Evolutionary conservation across 2,329 filamentous ascomycete species (phyloP), one percentile per base, ranked within the genome.

Genomic region (Pezizomycotina sp.): DNA sequence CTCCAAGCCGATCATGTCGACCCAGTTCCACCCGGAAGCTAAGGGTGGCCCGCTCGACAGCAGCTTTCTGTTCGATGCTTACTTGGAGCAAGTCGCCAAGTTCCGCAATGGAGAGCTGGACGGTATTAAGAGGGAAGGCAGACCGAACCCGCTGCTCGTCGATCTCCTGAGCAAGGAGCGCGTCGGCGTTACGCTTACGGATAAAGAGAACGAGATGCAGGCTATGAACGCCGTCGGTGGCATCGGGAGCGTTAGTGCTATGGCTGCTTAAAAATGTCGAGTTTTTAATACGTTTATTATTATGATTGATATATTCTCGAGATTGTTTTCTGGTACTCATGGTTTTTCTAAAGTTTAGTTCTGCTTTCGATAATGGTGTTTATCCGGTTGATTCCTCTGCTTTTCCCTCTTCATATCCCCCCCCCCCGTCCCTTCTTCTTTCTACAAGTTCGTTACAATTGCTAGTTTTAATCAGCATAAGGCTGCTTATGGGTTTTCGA

Each of bases 1-100:
- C 62, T 78, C 79, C 40, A 80, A 86, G 22, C 89, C 89, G 46
- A 98, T 98, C 58, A 95, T 98, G 69, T 86, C 80, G 47, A 92
- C 84, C 15, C 89, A 98, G 61, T 98, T 98, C 74, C 89, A 98
- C 57, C 89, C 89, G 10, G 89, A 98, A 63, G 89, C 89, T 50
- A 92, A 92, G 68, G 89, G 89, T 43, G 89, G 89, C 36, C 89
- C 89, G 36, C 78, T 92, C 62, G 89, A 98, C 65, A 91, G 81
- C 47, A 75, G 81, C 2, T 95, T 92, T 62, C 69, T 98, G 42
- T 98, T 98, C 55, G 89, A 98, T 61, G 82, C 81, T 64, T 98
- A 95, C 63, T 64, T 95, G 28, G 74, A 92, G 58, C 86, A 77
- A 53, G 83, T 95, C 22, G 68, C 74, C 58, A 71, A 78, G 55